Percentiles rank a stretch among this genome's conserved stretches.
Evolutionary conservation across 306 rosid genomes (phyloP).

Genomic region (Abrus pulchellus): DNA sequence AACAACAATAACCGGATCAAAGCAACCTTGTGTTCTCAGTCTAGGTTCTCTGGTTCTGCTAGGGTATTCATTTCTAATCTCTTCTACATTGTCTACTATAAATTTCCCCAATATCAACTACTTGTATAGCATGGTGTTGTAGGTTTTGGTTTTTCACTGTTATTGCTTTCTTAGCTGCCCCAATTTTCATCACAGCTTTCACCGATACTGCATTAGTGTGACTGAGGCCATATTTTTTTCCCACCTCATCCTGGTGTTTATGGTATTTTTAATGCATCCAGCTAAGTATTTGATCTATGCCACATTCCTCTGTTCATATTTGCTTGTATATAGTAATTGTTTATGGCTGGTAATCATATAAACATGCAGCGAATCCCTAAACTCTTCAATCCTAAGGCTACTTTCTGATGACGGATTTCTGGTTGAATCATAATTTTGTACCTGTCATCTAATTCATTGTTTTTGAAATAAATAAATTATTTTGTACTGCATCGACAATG

Average conservation of each 20-base stretch:
- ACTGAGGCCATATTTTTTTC: background rate
- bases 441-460: background rate
- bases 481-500: background rate
- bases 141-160: background rate
- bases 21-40: conserved; percentile 16
- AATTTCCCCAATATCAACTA: background rate
- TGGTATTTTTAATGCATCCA: background rate
- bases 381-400: conserved; percentile 8
- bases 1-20: conserved; percentile 14
- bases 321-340: background rate
- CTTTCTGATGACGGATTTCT: background rate
- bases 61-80: conserved; percentile 4
- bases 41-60: background rate
- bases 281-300: conserved; percentile 15
- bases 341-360: conserved; percentile 4
- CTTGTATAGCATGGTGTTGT: background rate
- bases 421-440: background rate
- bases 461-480: conserved; percentile 2
- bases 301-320: conserved; percentile 13
- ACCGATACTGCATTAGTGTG: background rate
- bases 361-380: background rate
- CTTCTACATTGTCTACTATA: background rate
- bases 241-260: background rate
- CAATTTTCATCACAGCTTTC: conserved; percentile 13
- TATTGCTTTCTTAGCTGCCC: background rate